Conservation (phyloP, 176 grass and related monocot species). For the Aegilops umbellulata region DNA sequence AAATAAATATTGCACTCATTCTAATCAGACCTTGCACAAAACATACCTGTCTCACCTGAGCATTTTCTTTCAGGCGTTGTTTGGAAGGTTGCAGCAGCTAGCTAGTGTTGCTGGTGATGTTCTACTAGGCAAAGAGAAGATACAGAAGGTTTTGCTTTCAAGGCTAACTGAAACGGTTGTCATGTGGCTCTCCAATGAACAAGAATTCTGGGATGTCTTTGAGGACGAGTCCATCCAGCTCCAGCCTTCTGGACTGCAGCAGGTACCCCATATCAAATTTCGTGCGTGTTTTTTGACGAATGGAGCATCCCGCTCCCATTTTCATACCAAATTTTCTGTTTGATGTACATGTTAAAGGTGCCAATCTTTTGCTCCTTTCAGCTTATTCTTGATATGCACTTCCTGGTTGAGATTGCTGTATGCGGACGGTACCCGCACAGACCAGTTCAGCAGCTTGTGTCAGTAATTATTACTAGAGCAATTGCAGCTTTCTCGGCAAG, state of each 20-base stretch:
- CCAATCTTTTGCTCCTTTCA: conserved; percentile 22
- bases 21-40: background rate
- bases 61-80: conserved; percentile 64
- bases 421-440: conserved; percentile 88
- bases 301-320: background rate
- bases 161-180: conserved; percentile 89
- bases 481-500: conserved; percentile 80
- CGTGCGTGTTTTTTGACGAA: background rate
- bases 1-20: conserved; percentile 11
- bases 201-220: conserved; percentile 94
- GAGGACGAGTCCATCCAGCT: conserved; percentile 60
- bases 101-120: conserved; percentile 83
- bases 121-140: conserved; percentile 81
- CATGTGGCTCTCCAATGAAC: conserved; percentile 92
- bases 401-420: conserved; percentile 91
- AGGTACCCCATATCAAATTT: conserved; percentile 42
- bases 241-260: conserved; percentile 72
- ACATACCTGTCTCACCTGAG: conserved; percentile 18
- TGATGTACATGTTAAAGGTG: background rate
- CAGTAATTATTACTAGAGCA: conserved; percentile 72
- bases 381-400: conserved; percentile 99
- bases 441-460: conserved; percentile 85
- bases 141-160: conserved; percentile 86
- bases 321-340: background rate
- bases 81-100: conserved; percentile 90